Evolutionary conservation across 257 asterid species (phyloP), one percentile per base, ranked within the genome.

Genomic region (Misopates orontium): DNA sequence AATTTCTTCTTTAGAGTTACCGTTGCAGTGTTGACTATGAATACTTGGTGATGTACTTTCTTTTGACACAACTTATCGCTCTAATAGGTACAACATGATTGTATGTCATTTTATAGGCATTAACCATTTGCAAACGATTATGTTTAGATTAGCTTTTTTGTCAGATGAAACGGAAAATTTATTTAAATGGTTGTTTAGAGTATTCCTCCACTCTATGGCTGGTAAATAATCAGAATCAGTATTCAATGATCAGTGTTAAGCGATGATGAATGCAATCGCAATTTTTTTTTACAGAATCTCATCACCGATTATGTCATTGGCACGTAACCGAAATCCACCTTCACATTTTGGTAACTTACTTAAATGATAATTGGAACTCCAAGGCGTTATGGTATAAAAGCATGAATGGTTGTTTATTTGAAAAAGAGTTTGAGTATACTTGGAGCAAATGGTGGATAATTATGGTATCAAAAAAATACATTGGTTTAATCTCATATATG

Each of bases 161-260:
- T 50, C n/a, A 16, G 56, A 50, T 50, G 56, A 50, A 50, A 50
- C 19, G 7, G 56, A 50, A 50, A 8, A 44, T 8, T 44, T 19
- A 16, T 50, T 50, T 50, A 18, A 16, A 18, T 50, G 56, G 56
- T 50, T 50, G 56, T 50, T 50, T 50, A 50, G n/a, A 50, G n/a
- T 19, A 50, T 50, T 50, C 8, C 56, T 50, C n/a, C 18, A 50
- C n/a, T 50, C 21, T 4, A 50, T 50, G 20, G 21, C 18, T 1
- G 19, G 20, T 14, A 50, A 50, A 15, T n/a, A 8, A 50, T 7
- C 56, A 1, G 19, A 18, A 50, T 10, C 19, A 18, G 1, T 50
- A 10, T 50, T 50, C n/a, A 50, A 16, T 1, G 56, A 50, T 50
- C 56, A 50, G n/a, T 50, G 56, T 16, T 10, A 3, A 18, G 18